phyloP scores from a whole-genome alignment of 805 yeast genomes.

The Kluyveromyces dobzhanskii region DNA sequence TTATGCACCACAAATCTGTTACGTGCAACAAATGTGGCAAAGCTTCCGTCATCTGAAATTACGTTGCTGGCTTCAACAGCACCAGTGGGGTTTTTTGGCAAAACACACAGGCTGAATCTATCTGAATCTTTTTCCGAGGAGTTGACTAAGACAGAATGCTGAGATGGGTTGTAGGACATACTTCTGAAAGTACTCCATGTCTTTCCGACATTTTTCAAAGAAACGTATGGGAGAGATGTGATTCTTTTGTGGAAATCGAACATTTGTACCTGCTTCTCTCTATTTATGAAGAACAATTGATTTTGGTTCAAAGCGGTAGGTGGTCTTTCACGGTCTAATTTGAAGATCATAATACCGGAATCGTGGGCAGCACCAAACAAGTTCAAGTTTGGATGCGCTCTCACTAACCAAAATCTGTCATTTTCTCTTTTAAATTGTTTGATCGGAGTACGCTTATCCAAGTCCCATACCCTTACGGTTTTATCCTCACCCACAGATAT shows the following conservation, averaged over 20 bases:
- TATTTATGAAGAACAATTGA: slow-evolving; percentile 65
- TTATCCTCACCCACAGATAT: slow-evolving; percentile 93
- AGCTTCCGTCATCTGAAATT: slow-evolving; percentile 70
- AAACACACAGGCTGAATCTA: slow-evolving; percentile 60
- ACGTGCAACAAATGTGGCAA: slow-evolving; percentile 88
- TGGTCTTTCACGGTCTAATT: slow-evolving; percentile 95
- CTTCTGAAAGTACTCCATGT: slow-evolving; percentile 81
- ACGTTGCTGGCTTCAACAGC: slow-evolving; percentile 88
- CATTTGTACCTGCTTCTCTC: slow-evolving; percentile 77
- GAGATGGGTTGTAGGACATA: slow-evolving; percentile 86
- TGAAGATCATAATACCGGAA: slow-evolving; percentile 95
- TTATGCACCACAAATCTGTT: slow-evolving; percentile 84
- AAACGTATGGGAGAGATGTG: slow-evolving; percentile 66
- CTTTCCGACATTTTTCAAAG: slow-evolving; percentile 77
- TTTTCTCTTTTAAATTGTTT: slow-evolving; percentile 89
- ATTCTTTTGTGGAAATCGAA: slow-evolving; percentile 62
- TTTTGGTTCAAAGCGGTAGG: slow-evolving; percentile 59
- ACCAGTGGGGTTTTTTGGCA: slow-evolving; percentile 84
- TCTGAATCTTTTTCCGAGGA: slow-evolving; percentile 60
- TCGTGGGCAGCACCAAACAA: slow-evolving; percentile 96
- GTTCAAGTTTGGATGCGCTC: slow-evolving; percentile 83
- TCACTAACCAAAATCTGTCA: slow-evolving; percentile 90
- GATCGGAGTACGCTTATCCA: slow-evolving; percentile 86
- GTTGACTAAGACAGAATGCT: slow-evolving; percentile 75
- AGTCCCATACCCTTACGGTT: slow-evolving; percentile 94